Evolutionary conservation across 2,329 filamentous ascomycete species (phyloP), one percentile per base, ranked within the genome.

Genomic region (Capronia americana): DNA sequence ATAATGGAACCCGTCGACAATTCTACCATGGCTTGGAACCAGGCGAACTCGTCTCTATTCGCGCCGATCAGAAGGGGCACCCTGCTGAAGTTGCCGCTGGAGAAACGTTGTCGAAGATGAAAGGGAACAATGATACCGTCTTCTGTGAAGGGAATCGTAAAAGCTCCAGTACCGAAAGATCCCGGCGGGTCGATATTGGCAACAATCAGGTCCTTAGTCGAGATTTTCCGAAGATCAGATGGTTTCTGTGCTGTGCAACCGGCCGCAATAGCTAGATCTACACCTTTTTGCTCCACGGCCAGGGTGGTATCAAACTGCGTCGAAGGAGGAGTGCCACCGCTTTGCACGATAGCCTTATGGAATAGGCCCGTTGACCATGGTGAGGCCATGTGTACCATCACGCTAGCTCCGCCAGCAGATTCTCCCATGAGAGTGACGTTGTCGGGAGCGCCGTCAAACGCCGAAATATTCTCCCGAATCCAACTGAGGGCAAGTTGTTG

Each of bases 401-500:
- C 14, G 14, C 34, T 4, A 2, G 48, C 41, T 50, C 17, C 61
- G n/a, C 67, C 64, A 14, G 59, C 66, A 38, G 67, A 69, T 55
- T 67, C 64, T 8, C 67, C 67, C 55, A 66, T 61, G 23, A 89
- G 73, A 1, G 87, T 90, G 26, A 90, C 82, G 66, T 85, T 83
- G 10, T 77, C 75, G 1, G 79, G 79, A 71, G 90, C 84, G 1
- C 88, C 88, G 0, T 87, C 88, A 76, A 90, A 89, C 3, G 76
- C 78, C 5, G 75, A 82, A 61, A 88, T 85, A 75, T 89, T 89
- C 28, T 83, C 79, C 68, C 81, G 79, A 28, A 90, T 83, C 88
- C 88, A 91, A 63, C 81, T 77, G 24, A 90, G 78, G 12, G 86
- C 79, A 14, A 84, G 72, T 66, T 84, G 81, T 76, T 90, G 88